phyloP scores from a whole-genome alignment of 352 stramenopile genomes.

The Nothophytophthora sp. region DNA sequence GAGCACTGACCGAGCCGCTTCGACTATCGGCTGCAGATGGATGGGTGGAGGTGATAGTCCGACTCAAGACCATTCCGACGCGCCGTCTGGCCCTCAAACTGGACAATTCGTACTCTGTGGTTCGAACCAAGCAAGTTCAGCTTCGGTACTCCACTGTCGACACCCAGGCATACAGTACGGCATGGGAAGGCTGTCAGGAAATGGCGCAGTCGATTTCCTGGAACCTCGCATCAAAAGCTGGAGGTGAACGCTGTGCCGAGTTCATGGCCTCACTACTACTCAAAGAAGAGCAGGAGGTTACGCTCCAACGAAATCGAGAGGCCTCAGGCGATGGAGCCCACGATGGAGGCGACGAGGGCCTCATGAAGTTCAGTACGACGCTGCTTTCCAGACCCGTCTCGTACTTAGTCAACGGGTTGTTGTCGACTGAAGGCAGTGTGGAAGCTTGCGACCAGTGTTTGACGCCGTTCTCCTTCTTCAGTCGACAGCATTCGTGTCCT shows the following conservation, averaged over 20 bases:
- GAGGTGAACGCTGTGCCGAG: constrained; percentile 35
- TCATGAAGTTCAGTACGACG: constrained; percentile 51
- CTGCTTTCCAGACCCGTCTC: constrained; percentile 67
- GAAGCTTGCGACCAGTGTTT: constrained; percentile 58
- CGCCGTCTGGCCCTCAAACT: constrained; percentile 35
- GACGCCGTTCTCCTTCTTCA: constrained; percentile 73
- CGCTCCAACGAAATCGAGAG: constrained; percentile 40
- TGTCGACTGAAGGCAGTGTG: constrained; percentile 35
- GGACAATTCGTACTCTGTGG: constrained; percentile 72
- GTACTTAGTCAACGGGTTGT: constrained; percentile 61
- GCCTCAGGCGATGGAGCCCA: constrained; percentile 3
- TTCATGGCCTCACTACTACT: constrained; percentile 46
- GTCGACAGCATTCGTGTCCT: constrained; percentile 54
- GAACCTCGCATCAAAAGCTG: constrained; percentile 51
- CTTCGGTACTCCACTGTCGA: constrained; percentile 34
- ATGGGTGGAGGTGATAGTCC: constrained; percentile 56
- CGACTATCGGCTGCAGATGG: constrained; percentile 41
- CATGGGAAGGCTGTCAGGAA: constrained; percentile 62
- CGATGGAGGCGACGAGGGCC: constrained; percentile 30
- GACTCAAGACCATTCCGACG: constrained; percentile 18
- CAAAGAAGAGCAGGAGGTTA: constrained; percentile 50
- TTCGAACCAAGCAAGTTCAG: constrained; percentile 59
- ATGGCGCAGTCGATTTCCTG: constrained; percentile 78
- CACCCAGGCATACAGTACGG: constrained; percentile 28
- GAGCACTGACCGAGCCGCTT: constrained; percentile 39